A percentile compares a stretch with the other conserved stretches of the same genome.
These are phyloP conservation scores for Lophium mytilinum DNA, from an alignment of 495 filamentous ascomycete genomes.

Conservation along the genomic window DNA sequence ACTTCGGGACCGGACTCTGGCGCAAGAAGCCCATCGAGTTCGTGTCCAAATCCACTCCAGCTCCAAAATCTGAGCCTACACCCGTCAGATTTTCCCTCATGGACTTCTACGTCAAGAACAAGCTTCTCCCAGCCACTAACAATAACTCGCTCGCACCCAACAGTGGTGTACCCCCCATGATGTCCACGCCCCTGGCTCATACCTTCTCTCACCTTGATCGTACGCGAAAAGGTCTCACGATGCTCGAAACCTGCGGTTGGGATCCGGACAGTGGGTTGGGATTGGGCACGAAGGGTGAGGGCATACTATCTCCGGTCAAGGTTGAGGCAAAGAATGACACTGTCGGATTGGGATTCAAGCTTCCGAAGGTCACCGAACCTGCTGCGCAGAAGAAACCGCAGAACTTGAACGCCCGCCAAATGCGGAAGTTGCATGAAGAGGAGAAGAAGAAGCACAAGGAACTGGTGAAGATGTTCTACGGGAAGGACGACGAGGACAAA, in stretches of 20 bases:
- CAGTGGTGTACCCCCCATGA: constrained; percentile 71
- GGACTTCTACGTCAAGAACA: too few relatives aligned
- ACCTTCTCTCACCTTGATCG: constrained; percentile 80
- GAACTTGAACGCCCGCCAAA: constrained; percentile 62
- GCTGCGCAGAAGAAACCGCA: constrained; percentile 33
- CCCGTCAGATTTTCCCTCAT: constrained; percentile 31
- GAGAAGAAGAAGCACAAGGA: constrained; percentile 53
- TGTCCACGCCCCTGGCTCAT: constrained; percentile 70
- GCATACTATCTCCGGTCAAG: constrained; percentile 69
- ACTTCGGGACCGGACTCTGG: constrained; percentile 71
- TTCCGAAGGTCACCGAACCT: background rate
- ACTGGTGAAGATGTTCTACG: constrained; percentile 58
- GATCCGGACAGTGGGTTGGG: constrained; percentile 72
- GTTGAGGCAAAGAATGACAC: constrained; percentile 62
- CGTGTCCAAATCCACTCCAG: constrained; percentile 52
- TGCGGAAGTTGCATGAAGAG: constrained; percentile 50
- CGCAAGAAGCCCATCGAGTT: constrained; percentile 64
- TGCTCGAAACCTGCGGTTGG: constrained; percentile 74
- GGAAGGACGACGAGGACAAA: constrained; percentile 58
- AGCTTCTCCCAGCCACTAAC: constrained; percentile 40
- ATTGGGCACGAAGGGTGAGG: constrained; percentile 55
- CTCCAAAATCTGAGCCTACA: constrained; percentile 12
- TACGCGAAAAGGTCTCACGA: constrained; percentile 62
- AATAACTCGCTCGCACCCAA: constrained; percentile 46
- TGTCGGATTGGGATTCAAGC: constrained; percentile 54